Evolutionary conservation across 1,139 yeast species (phyloP).

Genomic region (Kodamaea alishanica): DNA sequence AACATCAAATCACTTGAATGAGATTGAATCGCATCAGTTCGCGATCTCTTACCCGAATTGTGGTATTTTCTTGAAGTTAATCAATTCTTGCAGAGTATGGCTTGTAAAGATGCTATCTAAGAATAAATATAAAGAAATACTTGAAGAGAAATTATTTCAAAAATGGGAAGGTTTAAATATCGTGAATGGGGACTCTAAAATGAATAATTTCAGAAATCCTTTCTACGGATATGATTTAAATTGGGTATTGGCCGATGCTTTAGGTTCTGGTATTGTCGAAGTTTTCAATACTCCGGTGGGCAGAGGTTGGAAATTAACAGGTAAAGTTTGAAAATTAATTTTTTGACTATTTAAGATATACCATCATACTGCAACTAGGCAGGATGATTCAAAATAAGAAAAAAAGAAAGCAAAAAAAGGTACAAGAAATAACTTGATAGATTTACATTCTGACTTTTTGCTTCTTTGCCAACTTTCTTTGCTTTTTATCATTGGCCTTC

Average conservation of each 20-base stretch:
- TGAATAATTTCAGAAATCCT: constrained; percentile 50
- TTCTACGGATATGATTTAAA: constrained; percentile 56
- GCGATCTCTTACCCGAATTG: constrained; percentile 59
- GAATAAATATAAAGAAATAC: constrained; percentile 48
- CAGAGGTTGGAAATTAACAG: constrained; percentile 63
- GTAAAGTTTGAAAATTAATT: constrained; percentile 27
- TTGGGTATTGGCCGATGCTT: constrained; percentile 63
- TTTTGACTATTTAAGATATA: constrained; percentile 1
- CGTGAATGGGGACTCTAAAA: constrained; percentile 25
- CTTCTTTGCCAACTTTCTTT: constrained; percentile 41
- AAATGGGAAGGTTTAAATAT: constrained; percentile 46
- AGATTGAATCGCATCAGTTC: constrained; percentile 43
- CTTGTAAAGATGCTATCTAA: constrained; percentile 42
- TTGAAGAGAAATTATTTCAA: constrained; percentile 47
- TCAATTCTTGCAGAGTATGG: constrained; percentile 49
- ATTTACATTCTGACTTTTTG: constrained; percentile 37
- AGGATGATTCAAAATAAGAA: background rate
- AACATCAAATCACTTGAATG: constrained; percentile 47
- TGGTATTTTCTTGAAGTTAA: constrained; percentile 52
- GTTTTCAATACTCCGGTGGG: constrained; percentile 70
- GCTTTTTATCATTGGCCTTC: constrained; percentile 49
- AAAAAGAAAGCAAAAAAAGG: background rate
- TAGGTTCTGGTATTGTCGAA: constrained; percentile 68
- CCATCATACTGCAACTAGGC: background rate
- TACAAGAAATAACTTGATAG: background rate